A percentile compares a stretch with the other conserved stretches of the same genome.
phyloP scores from a whole-genome alignment of 1,139 yeast species.

The Insectozyma bohioensis region DNA sequence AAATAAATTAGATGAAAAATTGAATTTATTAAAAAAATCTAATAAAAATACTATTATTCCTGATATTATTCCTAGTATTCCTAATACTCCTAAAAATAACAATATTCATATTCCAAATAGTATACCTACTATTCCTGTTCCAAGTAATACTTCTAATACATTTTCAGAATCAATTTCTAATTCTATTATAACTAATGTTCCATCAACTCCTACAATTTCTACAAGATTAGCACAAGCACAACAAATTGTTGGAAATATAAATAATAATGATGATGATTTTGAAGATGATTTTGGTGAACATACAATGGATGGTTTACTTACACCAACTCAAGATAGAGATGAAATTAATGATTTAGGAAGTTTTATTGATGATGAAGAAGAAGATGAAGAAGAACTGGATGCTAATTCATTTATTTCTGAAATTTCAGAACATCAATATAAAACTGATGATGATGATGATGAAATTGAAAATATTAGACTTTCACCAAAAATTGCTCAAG shows the following conservation, averaged over 20 bases:
- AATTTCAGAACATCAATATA: slow-evolving; percentile 4
- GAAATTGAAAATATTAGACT: slow-evolving; percentile 29
- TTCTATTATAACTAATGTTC: too few species aligned
- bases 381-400: slow-evolving; percentile 16
- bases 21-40: too few species aligned
- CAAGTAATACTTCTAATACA: too few species aligned
- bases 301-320: slow-evolving; percentile 38
- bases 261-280: slow-evolving; percentile 16
- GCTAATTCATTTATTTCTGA: too few species aligned
- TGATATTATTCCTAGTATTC: too few species aligned
- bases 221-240: slow-evolving; percentile 11
- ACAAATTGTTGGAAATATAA: slow-evolving; percentile 14
- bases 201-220: slow-evolving; percentile 8
- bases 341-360: slow-evolving; percentile 31
- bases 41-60: too few species aligned
- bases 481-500: slow-evolving; percentile 19
- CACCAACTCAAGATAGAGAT: slow-evolving; percentile 39
- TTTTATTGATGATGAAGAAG: slow-evolving; percentile 29
- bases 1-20: slow-evolving; percentile 12
- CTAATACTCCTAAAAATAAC: too few species aligned
- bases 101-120: too few species aligned
- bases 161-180: too few species aligned
- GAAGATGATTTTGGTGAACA: slow-evolving; percentile 46
- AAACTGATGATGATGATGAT: slow-evolving; percentile 13
- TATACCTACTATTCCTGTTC: too few species aligned